Evolutionary conservation across 202 grass and related monocot genomes (phyloP), one percentile per base, ranked within the genome.

Genomic region (Zizania palustris): DNA sequence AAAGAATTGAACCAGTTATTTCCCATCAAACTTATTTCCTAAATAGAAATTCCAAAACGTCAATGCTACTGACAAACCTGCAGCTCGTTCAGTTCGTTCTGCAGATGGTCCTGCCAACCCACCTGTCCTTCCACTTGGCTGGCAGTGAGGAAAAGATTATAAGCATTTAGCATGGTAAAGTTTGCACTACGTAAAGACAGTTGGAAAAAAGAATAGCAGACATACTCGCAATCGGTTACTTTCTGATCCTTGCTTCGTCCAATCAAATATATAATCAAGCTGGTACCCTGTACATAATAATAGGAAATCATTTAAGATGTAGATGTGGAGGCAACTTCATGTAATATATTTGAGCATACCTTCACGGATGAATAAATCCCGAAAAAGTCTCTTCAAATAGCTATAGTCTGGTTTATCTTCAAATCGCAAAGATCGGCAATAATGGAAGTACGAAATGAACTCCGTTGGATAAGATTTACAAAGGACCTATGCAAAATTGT

Each of bases 351-450:
- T 15, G 50, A 11, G 9, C 35, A 41, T 82, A 97, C 93, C 93
- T 90, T 97, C 93, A 78, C 87, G 87, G 76, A 86, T 97, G 59
- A 88, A 83, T 60, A 97, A 72, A 65, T 93, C 93, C 34, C 87
- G 87, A 35, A 97, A 97, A 75, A 90, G 65, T 72, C 69, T 90
- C 77, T 93, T 97, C 85, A 97, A 83, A 86, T 93, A 93, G 43
- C 72, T 72, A 74, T 97, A 97, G 80, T 97, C 90, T 63, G 93
- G 93, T 76, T 93, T 97, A 88, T 97, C 93, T 87, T 97, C 93
- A 74, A 97, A 97, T 65, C 87, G 85, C 85, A 97, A 90, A 80
- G 93, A 97, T 53, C 93, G 93, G 60, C 93, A 97, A 73, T 93
- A 97, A 70, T 97, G 93, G 78, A 97, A 97, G 76, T 97, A 97